Percentiles rank a stretch among this genome's conserved stretches.
These are phyloP conservation scores for Phytophthora syringae DNA, from an alignment of 352 stramenopile species.

Conservation along the genomic window DNA sequence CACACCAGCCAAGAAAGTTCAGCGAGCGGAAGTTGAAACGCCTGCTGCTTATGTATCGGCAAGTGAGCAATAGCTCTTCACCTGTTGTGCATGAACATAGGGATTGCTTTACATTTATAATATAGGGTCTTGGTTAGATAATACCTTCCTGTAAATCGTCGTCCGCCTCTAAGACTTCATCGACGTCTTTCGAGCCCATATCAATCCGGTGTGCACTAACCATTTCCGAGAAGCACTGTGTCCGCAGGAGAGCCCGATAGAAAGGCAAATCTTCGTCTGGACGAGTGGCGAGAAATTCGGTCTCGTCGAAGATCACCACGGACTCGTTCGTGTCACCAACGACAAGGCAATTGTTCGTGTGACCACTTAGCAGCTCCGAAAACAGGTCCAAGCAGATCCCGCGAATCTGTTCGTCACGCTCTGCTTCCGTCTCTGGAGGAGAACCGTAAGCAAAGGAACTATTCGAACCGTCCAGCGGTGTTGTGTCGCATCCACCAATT, in stretches of 20 bases:
- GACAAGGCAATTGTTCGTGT: conserved; percentile 80
- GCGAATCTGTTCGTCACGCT: conserved; percentile 57
- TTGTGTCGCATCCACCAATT: conserved; percentile 40
- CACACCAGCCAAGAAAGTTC: conserved; percentile 37
- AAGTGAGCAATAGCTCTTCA: conserved; percentile 20
- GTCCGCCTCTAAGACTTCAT: conserved; percentile 30
- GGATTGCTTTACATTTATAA: conserved; percentile 4
- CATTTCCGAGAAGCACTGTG: conserved; percentile 88
- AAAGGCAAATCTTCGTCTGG: conserved; percentile 64
- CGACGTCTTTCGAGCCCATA: conserved; percentile 43
- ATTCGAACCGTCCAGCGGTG: conserved; percentile 1
- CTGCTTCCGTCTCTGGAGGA: conserved; percentile 27
- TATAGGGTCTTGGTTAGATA: conserved; percentile 35
- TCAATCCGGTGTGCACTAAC: conserved; percentile 81
- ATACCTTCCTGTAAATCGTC: conserved; percentile 57
- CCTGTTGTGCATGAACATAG: conserved; percentile 3
- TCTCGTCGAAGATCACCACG: conserved; percentile 90
- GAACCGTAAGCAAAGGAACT: conserved; percentile 24
- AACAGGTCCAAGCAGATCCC: conserved; percentile 77
- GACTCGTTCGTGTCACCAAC: conserved; percentile 88
- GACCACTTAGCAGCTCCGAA: conserved; percentile 59
- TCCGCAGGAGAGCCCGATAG: conserved; percentile 71
- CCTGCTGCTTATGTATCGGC: conserved; percentile 7
- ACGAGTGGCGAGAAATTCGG: conserved; percentile 75
- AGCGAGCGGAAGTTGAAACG: conserved; percentile 15